Conservation (phyloP, 305 asterid genomes). For the Fraxinus platypoda region DNA sequence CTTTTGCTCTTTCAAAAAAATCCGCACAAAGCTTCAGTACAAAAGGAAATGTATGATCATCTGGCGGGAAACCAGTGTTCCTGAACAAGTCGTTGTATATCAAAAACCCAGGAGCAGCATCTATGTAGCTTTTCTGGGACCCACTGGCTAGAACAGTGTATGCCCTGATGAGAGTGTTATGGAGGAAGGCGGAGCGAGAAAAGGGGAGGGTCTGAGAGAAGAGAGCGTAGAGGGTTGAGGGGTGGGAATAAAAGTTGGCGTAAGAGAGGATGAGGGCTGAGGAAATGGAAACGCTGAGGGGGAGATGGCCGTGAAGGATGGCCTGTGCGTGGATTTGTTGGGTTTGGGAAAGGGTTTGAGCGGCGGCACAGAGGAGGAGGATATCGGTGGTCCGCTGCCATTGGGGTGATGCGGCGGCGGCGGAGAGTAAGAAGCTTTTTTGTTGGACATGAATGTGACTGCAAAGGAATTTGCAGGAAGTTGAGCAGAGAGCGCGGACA, state of each 20-base stretch:
- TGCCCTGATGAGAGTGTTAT: constrained; percentile 70
- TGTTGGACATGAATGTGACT: constrained; percentile 12
- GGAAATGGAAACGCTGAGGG: constrained; percentile 59
- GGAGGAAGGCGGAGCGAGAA: constrained; percentile 65
- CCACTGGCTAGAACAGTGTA: constrained; percentile 37
- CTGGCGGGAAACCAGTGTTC: constrained; percentile 39
- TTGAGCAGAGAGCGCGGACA: constrained; percentile 29
- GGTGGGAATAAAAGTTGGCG: constrained; percentile 42
- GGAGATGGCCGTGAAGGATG: constrained; percentile 56
- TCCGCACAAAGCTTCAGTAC: constrained; percentile 70
- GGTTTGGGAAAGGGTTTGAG: constrained; percentile 50
- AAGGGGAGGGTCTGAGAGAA: constrained; percentile 43
- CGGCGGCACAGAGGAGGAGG: constrained; percentile 38
- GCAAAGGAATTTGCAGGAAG: constrained; percentile 8
- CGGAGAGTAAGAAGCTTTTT: constrained; percentile 15
- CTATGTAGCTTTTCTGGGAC: constrained; percentile 18
- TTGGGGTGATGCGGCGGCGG: background rate
- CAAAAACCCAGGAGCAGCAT: constrained; percentile 32
- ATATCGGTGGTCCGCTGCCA: constrained; percentile 27
- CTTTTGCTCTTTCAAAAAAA: constrained; percentile 38
- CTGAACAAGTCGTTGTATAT: constrained; percentile 56
- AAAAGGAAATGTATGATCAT: constrained; percentile 71
- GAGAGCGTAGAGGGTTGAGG: constrained; percentile 33
- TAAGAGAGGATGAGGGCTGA: constrained; percentile 79
- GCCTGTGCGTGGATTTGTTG: constrained; percentile 62